phyloP scores from a whole-genome alignment of 495 filamentous ascomycete genomes.

The Penicillium crystallinum region DNA sequence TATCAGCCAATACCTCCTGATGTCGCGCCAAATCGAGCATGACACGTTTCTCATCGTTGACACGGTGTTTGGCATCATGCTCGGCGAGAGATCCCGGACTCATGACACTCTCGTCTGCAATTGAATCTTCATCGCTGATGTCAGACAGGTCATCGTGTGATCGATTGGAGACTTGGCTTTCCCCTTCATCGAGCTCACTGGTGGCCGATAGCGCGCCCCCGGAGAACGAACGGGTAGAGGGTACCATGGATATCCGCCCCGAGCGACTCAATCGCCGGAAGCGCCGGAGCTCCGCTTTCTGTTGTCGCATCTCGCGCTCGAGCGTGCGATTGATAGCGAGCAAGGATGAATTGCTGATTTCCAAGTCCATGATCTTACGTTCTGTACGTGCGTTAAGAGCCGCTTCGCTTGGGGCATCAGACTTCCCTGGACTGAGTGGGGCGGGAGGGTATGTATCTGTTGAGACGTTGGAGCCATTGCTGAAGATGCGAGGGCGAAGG shows the following conservation, averaged over 20 bases:
- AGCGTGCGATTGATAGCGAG: conserved; percentile 94
- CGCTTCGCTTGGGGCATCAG: conserved; percentile 48
- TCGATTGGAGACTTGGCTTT: conserved; percentile 27
- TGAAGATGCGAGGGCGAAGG: conserved; percentile 37
- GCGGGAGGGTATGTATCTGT: conserved; percentile 26
- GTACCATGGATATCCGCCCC: conserved; percentile 59
- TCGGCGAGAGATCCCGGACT: conserved; percentile 34
- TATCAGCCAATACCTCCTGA: conserved; percentile 78
- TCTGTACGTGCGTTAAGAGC: conserved; percentile 84
- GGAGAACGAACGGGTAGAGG: conserved; percentile 41
- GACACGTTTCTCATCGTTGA: conserved; percentile 68
- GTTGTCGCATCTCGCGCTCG: conserved; percentile 85
- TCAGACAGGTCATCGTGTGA: conserved; percentile 41
- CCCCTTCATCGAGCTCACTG: conserved; percentile 34
- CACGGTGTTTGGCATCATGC: conserved; percentile 38
- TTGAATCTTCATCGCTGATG: conserved; percentile 46
- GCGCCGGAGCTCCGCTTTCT: conserved; percentile 79
- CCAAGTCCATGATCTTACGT: conserved; percentile 92
- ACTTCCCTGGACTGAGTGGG: conserved; percentile 42
- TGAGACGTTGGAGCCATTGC: conserved; percentile 34
- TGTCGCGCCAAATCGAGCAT: conserved; percentile 82
- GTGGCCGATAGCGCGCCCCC: conserved; percentile 31
- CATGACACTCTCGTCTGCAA: conserved; percentile 28
- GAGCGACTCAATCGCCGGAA: conserved; percentile 76
- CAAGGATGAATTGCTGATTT: conserved; percentile 94